phyloP scores from a whole-genome alignment of 1,139 yeast species.

The Nakaseomyces delphensis region DNA sequence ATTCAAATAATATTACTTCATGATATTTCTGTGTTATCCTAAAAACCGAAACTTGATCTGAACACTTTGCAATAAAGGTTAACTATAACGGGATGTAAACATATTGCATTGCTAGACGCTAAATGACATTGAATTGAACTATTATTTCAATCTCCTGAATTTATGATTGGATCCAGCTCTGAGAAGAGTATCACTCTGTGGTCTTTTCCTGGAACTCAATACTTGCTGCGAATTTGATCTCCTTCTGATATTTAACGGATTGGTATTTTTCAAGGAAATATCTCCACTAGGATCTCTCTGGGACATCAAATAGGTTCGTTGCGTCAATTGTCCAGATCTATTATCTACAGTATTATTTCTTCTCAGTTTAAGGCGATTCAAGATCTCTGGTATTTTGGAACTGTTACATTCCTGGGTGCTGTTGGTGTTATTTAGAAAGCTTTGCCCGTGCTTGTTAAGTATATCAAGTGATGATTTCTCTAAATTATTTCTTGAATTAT shows the following conservation, averaged over 20 bases:
- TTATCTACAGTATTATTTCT: slow-evolving; percentile 1
- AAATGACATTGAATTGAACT: too few species aligned
- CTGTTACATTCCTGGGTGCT: not conserved
- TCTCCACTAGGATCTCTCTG: not conserved
- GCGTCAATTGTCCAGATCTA: not conserved
- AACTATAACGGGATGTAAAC: too few species aligned
- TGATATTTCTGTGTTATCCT: too few species aligned
- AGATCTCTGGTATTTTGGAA: not conserved
- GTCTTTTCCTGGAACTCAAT: not conserved
- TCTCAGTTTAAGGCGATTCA: not conserved
- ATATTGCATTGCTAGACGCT: too few species aligned
- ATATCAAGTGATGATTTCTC: not conserved
- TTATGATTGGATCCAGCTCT: not conserved
- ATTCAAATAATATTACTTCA: not conserved
- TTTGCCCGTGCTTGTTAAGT: too few species aligned
- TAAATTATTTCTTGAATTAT: not conserved
- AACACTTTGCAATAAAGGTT: too few species aligned
- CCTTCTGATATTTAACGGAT: not conserved
- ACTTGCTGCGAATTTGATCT: slow-evolving; percentile 4
- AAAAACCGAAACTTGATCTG: too few species aligned
- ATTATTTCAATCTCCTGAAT: slow-evolving; percentile 1
- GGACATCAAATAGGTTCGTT: not conserved
- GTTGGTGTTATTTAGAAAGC: too few species aligned
- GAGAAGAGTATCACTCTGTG: not conserved
- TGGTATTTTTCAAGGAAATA: not conserved